These are phyloP conservation scores for Colletotrichum tofieldiae DNA, from an alignment of 2,329 filamentous ascomycete genomes.

Conservation along the genomic window DNA sequence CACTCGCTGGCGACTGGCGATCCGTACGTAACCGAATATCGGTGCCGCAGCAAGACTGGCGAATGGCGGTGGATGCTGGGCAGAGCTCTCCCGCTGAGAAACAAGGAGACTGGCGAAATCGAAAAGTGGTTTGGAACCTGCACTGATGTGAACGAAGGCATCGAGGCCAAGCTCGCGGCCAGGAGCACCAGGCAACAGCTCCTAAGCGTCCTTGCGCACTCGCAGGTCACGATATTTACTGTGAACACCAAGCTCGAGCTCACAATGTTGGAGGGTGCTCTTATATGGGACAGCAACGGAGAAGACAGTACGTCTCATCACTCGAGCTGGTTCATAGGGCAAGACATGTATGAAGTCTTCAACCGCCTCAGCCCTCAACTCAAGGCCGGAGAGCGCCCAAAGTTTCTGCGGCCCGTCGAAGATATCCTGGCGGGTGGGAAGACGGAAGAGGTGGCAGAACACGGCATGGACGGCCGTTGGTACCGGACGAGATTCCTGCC, in stretches of 20 bases:
- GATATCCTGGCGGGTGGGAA: conserved; percentile 75
- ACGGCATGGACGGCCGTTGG: conserved; percentile 73
- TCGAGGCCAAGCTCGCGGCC: conserved; percentile 77
- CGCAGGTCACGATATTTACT: conserved; percentile 83
- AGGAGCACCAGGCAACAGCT: conserved; percentile 80
- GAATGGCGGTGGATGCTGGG: conserved; percentile 87
- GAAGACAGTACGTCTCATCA: conserved; percentile 52
- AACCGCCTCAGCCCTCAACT: conserved; percentile 62
- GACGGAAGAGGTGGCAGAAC: conserved; percentile 75
- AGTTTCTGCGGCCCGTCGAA: conserved; percentile 73
- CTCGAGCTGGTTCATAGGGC: conserved; percentile 69
- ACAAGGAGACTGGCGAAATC: conserved; percentile 77
- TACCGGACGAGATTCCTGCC: conserved; percentile 82
- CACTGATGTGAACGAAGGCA: conserved; percentile 84
- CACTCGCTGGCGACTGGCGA: conserved; percentile 77
- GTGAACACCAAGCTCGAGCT: conserved; percentile 75
- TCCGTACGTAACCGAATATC: conserved; percentile 79
- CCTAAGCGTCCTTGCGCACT: conserved; percentile 80
- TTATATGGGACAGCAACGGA: conserved; percentile 67
- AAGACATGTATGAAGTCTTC: conserved; percentile 77
- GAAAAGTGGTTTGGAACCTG: conserved; percentile 88
- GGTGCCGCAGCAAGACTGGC: conserved; percentile 76
- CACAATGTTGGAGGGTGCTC: conserved; percentile 79
- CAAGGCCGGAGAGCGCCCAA: conserved; percentile 59
- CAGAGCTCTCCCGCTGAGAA: conserved; percentile 77